These are phyloP conservation scores for Dothistroma septosporum DNA, from an alignment of 2,329 filamentous ascomycete genomes.

Conservation along the genomic window DNA sequence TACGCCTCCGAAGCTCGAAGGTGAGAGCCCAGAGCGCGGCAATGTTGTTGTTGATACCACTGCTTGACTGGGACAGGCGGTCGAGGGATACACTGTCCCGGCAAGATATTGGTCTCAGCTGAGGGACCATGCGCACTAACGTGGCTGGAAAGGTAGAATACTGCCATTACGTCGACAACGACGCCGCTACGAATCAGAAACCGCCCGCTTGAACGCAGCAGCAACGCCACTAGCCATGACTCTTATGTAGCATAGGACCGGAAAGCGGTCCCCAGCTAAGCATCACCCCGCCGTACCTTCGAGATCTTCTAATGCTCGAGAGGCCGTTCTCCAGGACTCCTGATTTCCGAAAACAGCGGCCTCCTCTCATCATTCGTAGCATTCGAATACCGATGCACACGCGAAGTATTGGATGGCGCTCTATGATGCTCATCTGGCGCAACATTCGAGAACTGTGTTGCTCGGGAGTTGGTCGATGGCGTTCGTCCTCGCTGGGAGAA, in stretches of 20 bases:
- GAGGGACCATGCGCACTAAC: neutral
- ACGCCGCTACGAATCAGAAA: neutral
- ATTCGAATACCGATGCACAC: slow-evolving; percentile 1
- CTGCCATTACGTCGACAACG: neutral
- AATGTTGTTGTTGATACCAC: too few relatives aligned
- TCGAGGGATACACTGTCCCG: too few relatives aligned
- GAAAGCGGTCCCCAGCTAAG: neutral
- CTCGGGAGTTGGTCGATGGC: neutral
- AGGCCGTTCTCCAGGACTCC: neutral
- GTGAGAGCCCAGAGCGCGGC: too few relatives aligned
- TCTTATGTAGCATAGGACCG: neutral
- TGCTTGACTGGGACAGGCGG: neutral
- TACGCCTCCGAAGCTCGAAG: too few relatives aligned
- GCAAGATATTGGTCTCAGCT: neutral
- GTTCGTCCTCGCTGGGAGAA: neutral
- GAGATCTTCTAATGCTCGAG: neutral
- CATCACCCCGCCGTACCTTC: neutral
- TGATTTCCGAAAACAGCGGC: slow-evolving; percentile 1
- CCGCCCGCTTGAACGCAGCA: neutral
- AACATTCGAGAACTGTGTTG: slow-evolving; percentile 1
- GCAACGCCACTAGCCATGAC: neutral
- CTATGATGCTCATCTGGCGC: slow-evolving; percentile 6
- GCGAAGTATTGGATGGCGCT: neutral
- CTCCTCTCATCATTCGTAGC: slow-evolving; percentile 8
- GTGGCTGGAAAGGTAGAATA: neutral